Percentiles rank a stretch among this genome's conserved stretches.
These are phyloP conservation scores for Carex scoparia DNA, from an alignment of 176 grass and related monocot genomes.

Conservation along the genomic window DNA sequence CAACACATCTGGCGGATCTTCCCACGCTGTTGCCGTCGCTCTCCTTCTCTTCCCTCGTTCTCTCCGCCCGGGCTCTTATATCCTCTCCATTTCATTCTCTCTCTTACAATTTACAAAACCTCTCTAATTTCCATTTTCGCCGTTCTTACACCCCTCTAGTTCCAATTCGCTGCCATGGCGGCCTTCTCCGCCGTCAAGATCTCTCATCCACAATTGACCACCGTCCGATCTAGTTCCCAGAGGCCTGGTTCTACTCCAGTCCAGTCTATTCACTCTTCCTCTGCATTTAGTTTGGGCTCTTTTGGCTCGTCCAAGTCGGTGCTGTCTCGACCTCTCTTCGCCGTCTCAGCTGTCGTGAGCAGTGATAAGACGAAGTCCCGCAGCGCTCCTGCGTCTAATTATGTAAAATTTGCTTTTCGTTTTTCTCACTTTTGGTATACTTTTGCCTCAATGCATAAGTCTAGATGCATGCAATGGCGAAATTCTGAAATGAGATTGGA, in stretches of 20 bases:
- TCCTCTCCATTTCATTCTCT: slow-evolving; percentile 1
- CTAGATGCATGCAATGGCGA: background rate
- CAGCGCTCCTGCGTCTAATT: slow-evolving; percentile 20
- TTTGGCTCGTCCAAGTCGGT: background rate
- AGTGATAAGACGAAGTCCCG: slow-evolving; percentile 35
- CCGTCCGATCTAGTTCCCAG: slow-evolving; percentile 52
- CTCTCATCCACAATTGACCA: slow-evolving; percentile 25
- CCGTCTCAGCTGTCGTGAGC: slow-evolving; percentile 57
- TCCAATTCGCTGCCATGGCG: slow-evolving; percentile 23
- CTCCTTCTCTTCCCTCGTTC: slow-evolving; percentile 16
- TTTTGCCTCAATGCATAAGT: background rate
- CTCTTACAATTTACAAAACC: background rate
- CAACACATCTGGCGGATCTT: slow-evolving; percentile 16
- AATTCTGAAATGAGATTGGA: background rate
- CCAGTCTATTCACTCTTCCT: slow-evolving; percentile 11
- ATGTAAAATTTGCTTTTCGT: slow-evolving; percentile 16
- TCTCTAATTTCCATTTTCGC: background rate
- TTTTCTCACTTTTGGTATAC: background rate
- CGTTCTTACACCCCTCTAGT: background rate
- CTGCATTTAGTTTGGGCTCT: slow-evolving; percentile 1
- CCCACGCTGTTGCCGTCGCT: slow-evolving; percentile 25
- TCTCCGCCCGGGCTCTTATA: slow-evolving; percentile 30
- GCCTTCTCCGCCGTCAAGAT: slow-evolving; percentile 81
- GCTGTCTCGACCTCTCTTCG: slow-evolving; percentile 31
- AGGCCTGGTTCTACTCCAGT: background rate